Evolutionary conservation across 495 filamentous ascomycete genomes (phyloP).

Genomic region (Xylaria telfairii): DNA sequence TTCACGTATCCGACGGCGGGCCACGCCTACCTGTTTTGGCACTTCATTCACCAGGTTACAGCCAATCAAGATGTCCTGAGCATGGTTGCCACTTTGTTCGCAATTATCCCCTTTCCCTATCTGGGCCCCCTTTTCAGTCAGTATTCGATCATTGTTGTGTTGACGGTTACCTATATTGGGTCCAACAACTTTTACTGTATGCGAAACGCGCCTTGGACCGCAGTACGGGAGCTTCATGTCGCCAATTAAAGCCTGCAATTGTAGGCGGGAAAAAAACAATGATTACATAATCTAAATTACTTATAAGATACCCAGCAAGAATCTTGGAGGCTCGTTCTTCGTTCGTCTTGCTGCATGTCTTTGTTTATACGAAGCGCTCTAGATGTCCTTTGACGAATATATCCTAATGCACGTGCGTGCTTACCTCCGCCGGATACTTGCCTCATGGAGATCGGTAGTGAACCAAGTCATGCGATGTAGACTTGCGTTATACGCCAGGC

Average conservation of each 20-base stretch:
- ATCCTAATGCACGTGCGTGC: neutral
- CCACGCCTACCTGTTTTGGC: conserved; percentile 3
- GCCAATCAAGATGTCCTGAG: neutral
- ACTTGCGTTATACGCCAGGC: neutral
- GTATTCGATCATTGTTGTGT: neutral
- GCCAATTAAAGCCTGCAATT: neutral
- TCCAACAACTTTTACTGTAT: neutral
- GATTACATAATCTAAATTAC: neutral
- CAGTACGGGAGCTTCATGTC: neutral
- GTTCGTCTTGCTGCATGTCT: neutral
- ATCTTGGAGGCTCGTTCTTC: neutral
- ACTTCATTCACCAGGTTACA: neutral
- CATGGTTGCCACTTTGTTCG: neutral
- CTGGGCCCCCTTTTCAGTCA: neutral
- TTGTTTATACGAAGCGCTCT: neutral
- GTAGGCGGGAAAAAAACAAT: neutral
- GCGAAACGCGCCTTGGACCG: neutral
- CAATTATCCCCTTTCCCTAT: neutral
- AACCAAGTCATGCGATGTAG: neutral
- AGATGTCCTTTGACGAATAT: neutral
- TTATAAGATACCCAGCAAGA: neutral
- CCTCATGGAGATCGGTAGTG: neutral
- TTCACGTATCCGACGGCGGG: neutral
- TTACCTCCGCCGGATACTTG: neutral
- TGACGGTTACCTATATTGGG: neutral